Base-by-base conservation (phyloP, 768 basidiomycete genomes). In the Psilocybe tampanensis region DNA sequence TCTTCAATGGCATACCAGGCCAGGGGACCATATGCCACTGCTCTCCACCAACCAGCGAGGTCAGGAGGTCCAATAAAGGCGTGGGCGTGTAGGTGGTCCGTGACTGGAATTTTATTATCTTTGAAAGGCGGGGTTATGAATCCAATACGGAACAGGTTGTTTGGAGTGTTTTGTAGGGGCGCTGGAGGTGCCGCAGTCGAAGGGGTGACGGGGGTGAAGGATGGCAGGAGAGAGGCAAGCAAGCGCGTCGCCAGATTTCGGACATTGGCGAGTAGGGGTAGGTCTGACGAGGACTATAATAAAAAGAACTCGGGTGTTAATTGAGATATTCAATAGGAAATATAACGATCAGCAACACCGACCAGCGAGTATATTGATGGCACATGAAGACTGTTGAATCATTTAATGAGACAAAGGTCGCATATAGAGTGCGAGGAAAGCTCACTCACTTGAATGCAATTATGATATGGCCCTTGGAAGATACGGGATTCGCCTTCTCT, bases 1-100 rank as follows among this genome's bases (percentile, higher is more conserved):
- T 91, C 89, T 57, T 91, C 88, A 47, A 91, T 80, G 34, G 80
- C 73, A 67, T 90, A 91, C 89, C 90, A 91, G 1, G 86, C 88
- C 34, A 91, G 56, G 7, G 85, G 76, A 9, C 85, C 78, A 68
- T 86, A 91, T 8, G 84, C 87, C 18, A 90, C 70, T 33, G 80
- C 77, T 64, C 90, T 76, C 82, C 84, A 88, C 89, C 89, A 92
- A 49, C 89, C 87, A 64, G 86, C 73, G 29, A 80, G 74, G 68
- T 92, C 86, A 7, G 84, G 76, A 11, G 86, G 83, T 12, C 74
- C 75, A 48, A 90, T 79, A 67, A 84, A 91, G 6, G 87, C 90
- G 69, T 92, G 90, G 0, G 82, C 83, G 66, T 92, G 90, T 23
- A 91, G 79, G 67, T 92, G 90, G 69, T 91, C 89, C 23, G 85